phyloP scores from a whole-genome alignment of 2,329 filamentous ascomycete species.

The Xylariales sp. region DNA sequence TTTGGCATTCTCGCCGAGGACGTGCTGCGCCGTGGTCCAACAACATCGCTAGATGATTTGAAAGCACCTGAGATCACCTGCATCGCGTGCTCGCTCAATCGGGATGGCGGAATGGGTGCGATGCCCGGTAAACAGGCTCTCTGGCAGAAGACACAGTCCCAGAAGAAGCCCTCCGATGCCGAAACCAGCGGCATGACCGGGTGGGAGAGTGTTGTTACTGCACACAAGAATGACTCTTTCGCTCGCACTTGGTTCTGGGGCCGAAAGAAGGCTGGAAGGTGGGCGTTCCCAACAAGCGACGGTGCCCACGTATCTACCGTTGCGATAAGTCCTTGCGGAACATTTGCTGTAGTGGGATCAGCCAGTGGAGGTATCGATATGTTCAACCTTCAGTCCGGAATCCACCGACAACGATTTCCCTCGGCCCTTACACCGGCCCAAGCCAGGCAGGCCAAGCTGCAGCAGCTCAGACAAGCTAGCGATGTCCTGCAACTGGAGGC shows the following conservation, averaged over 20 bases:
- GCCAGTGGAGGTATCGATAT: slow-evolving; percentile 80
- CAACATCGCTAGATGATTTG: slow-evolving; percentile 64
- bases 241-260: slow-evolving; percentile 99
- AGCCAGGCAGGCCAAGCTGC: slow-evolving; percentile 68
- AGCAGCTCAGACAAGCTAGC: slow-evolving; percentile 55
- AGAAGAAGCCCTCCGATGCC: slow-evolving; percentile 60
- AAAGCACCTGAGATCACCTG: slow-evolving; percentile 91
- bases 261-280: slow-evolving; percentile 84
- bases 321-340: slow-evolving; percentile 85
- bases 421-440: slow-evolving; percentile 72
- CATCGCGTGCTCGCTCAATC: slow-evolving; percentile 86
- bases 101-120: slow-evolving; percentile 89
- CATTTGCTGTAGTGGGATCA: slow-evolving; percentile 87
- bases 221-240: slow-evolving; percentile 77
- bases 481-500: slow-evolving; percentile 52
- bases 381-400: slow-evolving; percentile 94
- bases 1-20: slow-evolving; percentile 63
- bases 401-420: slow-evolving; percentile 84
- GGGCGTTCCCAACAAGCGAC: slow-evolving; percentile 87
- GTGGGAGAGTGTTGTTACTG: slow-evolving; percentile 96
- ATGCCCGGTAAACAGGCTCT: slow-evolving; percentile 72
- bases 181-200: slow-evolving; percentile 76
- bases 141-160: slow-evolving; percentile 73
- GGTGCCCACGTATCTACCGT: slow-evolving; percentile 80
- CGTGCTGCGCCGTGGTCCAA: slow-evolving; percentile 54